phyloP scores from a whole-genome alignment of 2,329 filamentous ascomycete species.

The Waltergamsia citrina region DNA sequence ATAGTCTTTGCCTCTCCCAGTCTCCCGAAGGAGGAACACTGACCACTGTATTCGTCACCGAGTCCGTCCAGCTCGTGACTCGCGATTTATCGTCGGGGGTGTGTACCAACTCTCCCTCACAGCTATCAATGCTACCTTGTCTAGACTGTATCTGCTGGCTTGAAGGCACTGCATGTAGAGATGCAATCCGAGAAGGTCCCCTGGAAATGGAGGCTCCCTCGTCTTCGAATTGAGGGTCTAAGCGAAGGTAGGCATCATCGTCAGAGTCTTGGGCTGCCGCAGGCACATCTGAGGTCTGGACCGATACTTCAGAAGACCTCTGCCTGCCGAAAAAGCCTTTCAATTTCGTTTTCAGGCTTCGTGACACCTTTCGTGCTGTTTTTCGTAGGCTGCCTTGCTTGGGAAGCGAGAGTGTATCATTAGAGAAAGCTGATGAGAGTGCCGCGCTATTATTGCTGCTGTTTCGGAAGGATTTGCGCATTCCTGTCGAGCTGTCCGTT shows the following conservation, averaged over 20 bases:
- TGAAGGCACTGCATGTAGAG: slow-evolving; percentile 35
- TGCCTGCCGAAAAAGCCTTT: slow-evolving; percentile 29
- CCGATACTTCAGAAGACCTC: slow-evolving; percentile 6
- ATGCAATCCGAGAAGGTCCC: slow-evolving; percentile 39
- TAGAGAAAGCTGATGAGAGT: slow-evolving; percentile 19
- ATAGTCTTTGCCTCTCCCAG: slow-evolving; percentile 48
- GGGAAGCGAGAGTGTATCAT: slow-evolving; percentile 10
- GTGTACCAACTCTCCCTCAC: slow-evolving; percentile 26
- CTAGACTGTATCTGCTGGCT: slow-evolving; percentile 39
- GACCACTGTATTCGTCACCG: slow-evolving; percentile 45
- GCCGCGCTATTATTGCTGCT: slow-evolving; percentile 29
- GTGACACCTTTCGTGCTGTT: slow-evolving; percentile 53
- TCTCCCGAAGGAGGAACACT: slow-evolving; percentile 29
- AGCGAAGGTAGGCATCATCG: slow-evolving; percentile 19
- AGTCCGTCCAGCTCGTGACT: slow-evolving; percentile 65
- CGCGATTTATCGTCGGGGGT: slow-evolving; percentile 46
- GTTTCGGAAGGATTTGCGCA: slow-evolving; percentile 40
- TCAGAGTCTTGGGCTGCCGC: slow-evolving; percentile 10
- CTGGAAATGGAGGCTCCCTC: slow-evolving; percentile 35
- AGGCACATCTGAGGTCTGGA: not conserved
- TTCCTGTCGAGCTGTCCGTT: slow-evolving; percentile 20
- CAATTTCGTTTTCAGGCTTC: slow-evolving; percentile 50
- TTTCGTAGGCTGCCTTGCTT: slow-evolving; percentile 28
- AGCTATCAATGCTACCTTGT: slow-evolving; percentile 44
- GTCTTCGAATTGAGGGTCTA: slow-evolving; percentile 21